Base-by-base conservation (phyloP, 805 yeast species). In the Sporopachydermia lactativora region DNA sequence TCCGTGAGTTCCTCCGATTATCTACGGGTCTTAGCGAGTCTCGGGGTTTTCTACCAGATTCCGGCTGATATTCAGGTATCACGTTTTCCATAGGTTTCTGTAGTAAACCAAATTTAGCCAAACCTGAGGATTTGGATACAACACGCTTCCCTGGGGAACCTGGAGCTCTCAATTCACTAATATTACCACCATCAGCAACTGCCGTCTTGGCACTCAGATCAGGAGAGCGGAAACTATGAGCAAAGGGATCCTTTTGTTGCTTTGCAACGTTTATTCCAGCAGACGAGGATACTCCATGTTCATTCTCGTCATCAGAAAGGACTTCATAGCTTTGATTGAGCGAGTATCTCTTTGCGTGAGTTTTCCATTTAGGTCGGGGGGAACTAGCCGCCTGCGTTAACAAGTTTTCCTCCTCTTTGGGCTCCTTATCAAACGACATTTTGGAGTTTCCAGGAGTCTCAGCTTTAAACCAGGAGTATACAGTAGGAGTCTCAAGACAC, bases 81-180 rank as follows among this genome's bases (percentile, higher is more conserved):
- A n/a, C 13, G n/a, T 24, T n/a, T 24, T 24, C 31, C 31, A 24
- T 8, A 8, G 31, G n/a, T 47, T 11, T 52, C 45, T 4, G 39
- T 34, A 24, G 8, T n/a, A 24, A 24, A 24, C 13, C 8, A 8
- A 24, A n/a, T 24, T n/a, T 24, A 24, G n/a, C 31, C 8, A 24
- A n/a, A 24, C 31, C 31, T 24, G 31, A 24, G 8, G 31, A 8
- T 24, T 24, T 24, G n/a, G 31, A 24, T 8, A 24, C 31, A 24
- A 24, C 31, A 8, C 31, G 8, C n/a, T 24, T 24, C 8, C 31
- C n/a, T 8, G 31, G 31, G 8, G 31, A 24, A 8, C 8, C 8
- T 24, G 31, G 31, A 8, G 31, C 13, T n/a, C n/a, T 24, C n/a
- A n/a, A n/a, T n/a, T n/a, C n/a, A n/a, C n/a, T n/a, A n/a, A n/a